Evolutionary conservation across 768 basidiomycete genomes (phyloP).

Genomic region (Scleroderma bovista): DNA sequence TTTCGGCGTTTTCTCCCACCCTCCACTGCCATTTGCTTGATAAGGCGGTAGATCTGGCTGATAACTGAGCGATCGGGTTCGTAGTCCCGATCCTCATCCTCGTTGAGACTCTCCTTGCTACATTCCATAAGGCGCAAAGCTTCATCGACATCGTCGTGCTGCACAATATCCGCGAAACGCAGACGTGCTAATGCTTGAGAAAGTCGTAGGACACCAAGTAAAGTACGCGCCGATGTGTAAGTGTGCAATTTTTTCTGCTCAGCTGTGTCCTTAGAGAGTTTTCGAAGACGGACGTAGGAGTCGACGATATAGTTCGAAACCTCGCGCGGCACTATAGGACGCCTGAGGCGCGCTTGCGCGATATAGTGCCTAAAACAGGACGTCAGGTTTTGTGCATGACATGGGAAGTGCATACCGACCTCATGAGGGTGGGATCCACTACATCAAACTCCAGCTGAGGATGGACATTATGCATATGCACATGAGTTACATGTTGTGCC

Average conservation of each 20-base stretch:
- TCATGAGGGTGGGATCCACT: slow-evolving; percentile 82
- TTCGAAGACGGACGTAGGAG: slow-evolving; percentile 92
- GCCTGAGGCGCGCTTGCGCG: slow-evolving; percentile 79
- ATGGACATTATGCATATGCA: slow-evolving; percentile 93
- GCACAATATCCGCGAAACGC: slow-evolving; percentile 76
- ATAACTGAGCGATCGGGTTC: slow-evolving; percentile 74
- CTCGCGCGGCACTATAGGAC: slow-evolving; percentile 83
- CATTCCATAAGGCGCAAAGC: slow-evolving; percentile 96
- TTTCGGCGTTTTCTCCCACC: slow-evolving; percentile 35
- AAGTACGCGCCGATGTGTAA: slow-evolving; percentile 94
- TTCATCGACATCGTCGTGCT: slow-evolving; percentile 88
- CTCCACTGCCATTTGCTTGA: slow-evolving; percentile 75
- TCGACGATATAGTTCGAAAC: slow-evolving; percentile 94
- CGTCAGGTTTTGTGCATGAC: slow-evolving; percentile 2
- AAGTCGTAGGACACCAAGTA: slow-evolving; percentile 90
- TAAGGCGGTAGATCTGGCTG: slow-evolving; percentile 84
- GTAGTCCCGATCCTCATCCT: slow-evolving; percentile 65
- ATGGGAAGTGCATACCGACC: slow-evolving; percentile 40
- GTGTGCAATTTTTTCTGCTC: slow-evolving; percentile 83
- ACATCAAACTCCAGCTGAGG: slow-evolving; percentile 82
- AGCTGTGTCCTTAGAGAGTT: slow-evolving; percentile 87
- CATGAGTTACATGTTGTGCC: slow-evolving; percentile 95
- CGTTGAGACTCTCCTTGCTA: slow-evolving; percentile 85
- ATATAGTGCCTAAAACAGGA: slow-evolving; percentile 76
- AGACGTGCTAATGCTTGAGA: slow-evolving; percentile 93